Base-by-base conservation (phyloP, 2,329 filamentous ascomycete genomes). In the Beauveria sp. region DNA sequence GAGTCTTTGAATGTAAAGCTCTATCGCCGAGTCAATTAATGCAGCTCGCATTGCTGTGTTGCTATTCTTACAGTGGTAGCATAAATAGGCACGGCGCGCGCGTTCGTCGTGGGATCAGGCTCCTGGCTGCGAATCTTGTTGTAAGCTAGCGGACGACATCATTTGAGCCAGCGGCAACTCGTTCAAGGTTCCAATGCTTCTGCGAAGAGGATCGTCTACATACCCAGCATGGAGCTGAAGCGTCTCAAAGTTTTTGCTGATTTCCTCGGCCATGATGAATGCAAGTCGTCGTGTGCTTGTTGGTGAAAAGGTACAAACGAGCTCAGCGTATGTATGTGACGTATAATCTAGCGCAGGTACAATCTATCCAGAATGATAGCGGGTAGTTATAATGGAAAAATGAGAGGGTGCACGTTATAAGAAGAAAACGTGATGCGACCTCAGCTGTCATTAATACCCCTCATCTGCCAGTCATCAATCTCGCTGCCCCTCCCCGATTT, bases 1-100 rank as follows among this genome's bases (percentile, higher is more conserved):
- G 91, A 96, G 79, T 98, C 91, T 84, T 98, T 89, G 84, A 99
- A 99, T 59, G 86, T 86, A 76, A 81, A 99, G 70, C 91, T 96
- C 89, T 92, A 67, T 50, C 28, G 26, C 31, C 28, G 42, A 49
- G 57, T 69, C 59, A 66, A 64, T 67, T 28, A 45, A 34, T 53
- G 52, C 8, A 4, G 22, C 14, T 53, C 12, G 18, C 26, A 12
- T 24, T 10, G 14, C 9, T 42, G 31, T 4, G 9, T 28, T 26
- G 58, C 65, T 22, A 76, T 73, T 84, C 86, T 63, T 61, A 84
- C 83, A n/a, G 88, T 93, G 5, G 93, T 93, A 16, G 93, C 92
- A 74, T 98, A 98, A 73, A 99, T 98, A 60, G 95, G 95, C 9
- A 97, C 92, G 52, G 93, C 95, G 69, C 95, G 87, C 28, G 95